phyloP scores from a whole-genome alignment of 2,329 filamentous ascomycete genomes.

The Talaromyces sp. region DNA sequence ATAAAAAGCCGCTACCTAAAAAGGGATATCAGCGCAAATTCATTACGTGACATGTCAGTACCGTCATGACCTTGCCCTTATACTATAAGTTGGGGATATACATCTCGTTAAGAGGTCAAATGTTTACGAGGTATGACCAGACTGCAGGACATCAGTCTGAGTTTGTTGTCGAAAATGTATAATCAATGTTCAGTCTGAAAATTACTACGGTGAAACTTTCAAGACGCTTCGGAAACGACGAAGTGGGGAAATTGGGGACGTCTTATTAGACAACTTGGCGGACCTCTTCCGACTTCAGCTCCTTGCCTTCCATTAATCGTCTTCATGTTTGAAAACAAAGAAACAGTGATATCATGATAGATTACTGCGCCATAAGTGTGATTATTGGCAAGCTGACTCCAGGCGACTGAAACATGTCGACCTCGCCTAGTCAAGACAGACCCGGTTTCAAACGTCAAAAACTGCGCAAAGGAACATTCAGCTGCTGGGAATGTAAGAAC shows the following conservation, averaged over 20 bases:
- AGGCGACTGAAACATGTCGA: neutral
- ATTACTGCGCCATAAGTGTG: neutral
- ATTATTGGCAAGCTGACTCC: too few relatives aligned
- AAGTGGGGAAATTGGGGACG: neutral
- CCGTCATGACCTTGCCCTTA: too few relatives aligned
- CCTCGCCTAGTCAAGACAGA: neutral
- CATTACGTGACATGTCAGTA: too few relatives aligned
- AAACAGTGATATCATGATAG: neutral
- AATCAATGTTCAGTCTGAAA: neutral
- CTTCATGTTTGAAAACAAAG: neutral
- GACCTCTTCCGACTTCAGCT: neutral
- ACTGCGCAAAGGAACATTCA: conserved; percentile 54
- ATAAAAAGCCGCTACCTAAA: too few relatives aligned
- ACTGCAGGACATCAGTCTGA: neutral
- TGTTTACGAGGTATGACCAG: neutral
- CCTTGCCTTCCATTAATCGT: neutral
- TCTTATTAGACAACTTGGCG: neutral
- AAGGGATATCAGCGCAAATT: too few relatives aligned
- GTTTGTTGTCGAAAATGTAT: neutral
- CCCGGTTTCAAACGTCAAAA: conserved; percentile 38
- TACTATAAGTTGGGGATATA: too few relatives aligned
- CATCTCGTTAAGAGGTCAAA: too few relatives aligned
- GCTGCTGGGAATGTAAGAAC: conserved; percentile 59
- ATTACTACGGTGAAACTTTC: neutral
- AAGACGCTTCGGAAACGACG: neutral